These are phyloP conservation scores for Aspergillus asperescens DNA, from an alignment of 495 filamentous ascomycete species.

Conservation along the genomic window DNA sequence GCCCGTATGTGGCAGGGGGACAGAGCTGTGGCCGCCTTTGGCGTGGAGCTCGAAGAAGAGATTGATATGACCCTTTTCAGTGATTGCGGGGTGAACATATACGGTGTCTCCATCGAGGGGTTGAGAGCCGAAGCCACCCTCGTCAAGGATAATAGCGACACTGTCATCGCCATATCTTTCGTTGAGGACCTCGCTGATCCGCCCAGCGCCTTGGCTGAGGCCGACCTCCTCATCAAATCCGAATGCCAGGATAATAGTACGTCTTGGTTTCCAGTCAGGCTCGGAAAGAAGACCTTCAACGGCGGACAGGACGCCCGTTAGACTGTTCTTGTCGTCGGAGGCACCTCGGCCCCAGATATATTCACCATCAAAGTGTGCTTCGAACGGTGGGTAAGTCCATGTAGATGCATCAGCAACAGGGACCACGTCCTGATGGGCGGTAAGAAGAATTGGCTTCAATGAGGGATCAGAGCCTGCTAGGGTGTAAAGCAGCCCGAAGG, in stretches of 20 bases:
- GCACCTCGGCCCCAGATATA: slow-evolving; percentile 2
- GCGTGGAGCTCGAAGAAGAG: not conserved
- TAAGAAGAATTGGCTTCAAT: not conserved
- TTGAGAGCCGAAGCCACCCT: not conserved
- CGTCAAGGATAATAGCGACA: not conserved
- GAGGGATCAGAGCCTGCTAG: not conserved
- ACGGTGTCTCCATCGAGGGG: not conserved
- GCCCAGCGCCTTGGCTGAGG: not conserved
- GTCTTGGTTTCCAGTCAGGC: not conserved
- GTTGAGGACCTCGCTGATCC: not conserved
- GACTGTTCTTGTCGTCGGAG: not conserved
- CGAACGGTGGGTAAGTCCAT: not conserved
- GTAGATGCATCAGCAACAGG: not conserved
- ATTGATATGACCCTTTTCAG: not conserved
- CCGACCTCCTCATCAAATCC: not conserved
- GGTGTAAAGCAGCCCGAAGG: not conserved
- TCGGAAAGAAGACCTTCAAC: not conserved
- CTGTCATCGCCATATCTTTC: not conserved
- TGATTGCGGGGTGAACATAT: not conserved
- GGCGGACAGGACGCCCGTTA: not conserved
- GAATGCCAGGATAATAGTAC: not conserved
- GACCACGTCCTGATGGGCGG: slow-evolving; percentile 1
- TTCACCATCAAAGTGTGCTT: not conserved
- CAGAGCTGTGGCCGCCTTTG: not conserved
- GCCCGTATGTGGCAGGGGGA: not conserved